Evolutionary conservation across 441 rosid species (phyloP).

Genomic region (Manihot esculenta): DNA sequence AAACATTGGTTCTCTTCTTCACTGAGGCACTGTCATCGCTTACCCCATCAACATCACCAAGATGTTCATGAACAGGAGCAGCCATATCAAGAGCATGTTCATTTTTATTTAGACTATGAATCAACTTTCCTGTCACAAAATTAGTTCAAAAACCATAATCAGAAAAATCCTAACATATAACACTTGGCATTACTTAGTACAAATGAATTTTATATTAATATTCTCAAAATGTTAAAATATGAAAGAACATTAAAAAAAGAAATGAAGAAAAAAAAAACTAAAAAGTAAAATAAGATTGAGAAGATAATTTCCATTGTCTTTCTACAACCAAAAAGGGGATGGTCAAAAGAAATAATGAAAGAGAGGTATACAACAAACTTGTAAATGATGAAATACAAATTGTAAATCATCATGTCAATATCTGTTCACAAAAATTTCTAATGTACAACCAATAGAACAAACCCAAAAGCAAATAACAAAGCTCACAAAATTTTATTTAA

Average conservation of each 20-base stretch:
- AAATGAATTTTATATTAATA: neutral
- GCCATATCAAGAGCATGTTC: conserved; percentile 90
- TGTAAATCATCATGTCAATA: neutral
- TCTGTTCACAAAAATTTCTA: neutral
- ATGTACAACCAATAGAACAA: too few relatives aligned
- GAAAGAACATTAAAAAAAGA: neutral
- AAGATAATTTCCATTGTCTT: neutral
- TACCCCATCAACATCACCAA: conserved; percentile 42
- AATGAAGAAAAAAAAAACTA: neutral
- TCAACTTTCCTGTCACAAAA: conserved; percentile 60
- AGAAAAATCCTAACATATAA: conserved; percentile 13
- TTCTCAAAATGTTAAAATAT: neutral
- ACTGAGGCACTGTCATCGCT: conserved; percentile 39
- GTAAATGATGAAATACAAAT: neutral
- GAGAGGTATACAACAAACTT: neutral
- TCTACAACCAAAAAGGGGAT: neutral
- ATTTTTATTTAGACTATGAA: conserved; percentile 82
- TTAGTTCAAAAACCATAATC: conserved; percentile 13
- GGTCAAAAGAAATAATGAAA: too few relatives aligned
- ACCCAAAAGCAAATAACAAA: too few relatives aligned
- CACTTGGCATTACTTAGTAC: neutral
- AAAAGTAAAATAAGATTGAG: too few relatives aligned
- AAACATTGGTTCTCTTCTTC: conserved; percentile 70
- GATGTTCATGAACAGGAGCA: conserved; percentile 65
- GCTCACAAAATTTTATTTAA: too few relatives aligned